Evolutionary conservation across 23 red algal genomes (phyloP).

Genomic region (Chondrus crispus): DNA sequence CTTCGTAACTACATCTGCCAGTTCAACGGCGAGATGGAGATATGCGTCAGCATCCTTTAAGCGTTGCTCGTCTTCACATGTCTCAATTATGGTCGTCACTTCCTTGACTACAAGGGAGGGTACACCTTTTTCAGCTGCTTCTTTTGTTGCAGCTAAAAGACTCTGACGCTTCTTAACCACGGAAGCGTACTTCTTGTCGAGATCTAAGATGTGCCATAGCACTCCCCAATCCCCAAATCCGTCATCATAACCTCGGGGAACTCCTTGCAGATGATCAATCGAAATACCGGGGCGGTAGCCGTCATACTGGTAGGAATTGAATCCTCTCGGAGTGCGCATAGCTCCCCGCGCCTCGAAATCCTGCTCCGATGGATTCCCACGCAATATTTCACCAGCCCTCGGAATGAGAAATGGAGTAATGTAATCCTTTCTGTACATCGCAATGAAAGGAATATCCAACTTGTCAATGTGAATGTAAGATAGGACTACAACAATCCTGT

Average conservation of each 20-base stretch:
- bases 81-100: slow-evolving; percentile 23
- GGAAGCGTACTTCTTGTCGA: slow-evolving; percentile 58
- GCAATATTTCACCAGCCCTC: slow-evolving; percentile 13
- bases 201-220: slow-evolving; percentile 78
- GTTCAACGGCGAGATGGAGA: slow-evolving; percentile 38
- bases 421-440: slow-evolving; percentile 73
- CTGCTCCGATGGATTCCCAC: not conserved
- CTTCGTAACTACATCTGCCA: slow-evolving; percentile 1
- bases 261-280: slow-evolving; percentile 47
- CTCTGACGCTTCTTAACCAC: slow-evolving; percentile 1
- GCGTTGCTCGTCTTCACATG: slow-evolving; percentile 12
- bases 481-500: slow-evolving; percentile 60
- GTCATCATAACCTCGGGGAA: slow-evolving; percentile 50
- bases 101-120: slow-evolving; percentile 9
- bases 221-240: slow-evolving; percentile 65
- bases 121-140: slow-evolving; percentile 24
- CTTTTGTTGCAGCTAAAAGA: not conserved
- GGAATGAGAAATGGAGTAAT: slow-evolving; percentile 58
- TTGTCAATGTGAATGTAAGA: slow-evolving; percentile 86
- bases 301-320: slow-evolving; percentile 27
- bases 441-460: slow-evolving; percentile 88
- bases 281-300: not conserved
- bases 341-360: not conserved
- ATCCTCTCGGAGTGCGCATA: slow-evolving; percentile 31
- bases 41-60: slow-evolving; percentile 50